Percentiles rank a stretch among this genome's conserved stretches.
These are phyloP conservation scores for Bruguiera gymnorhiza DNA, from an alignment of 345 rosid species.

Conservation along the genomic window DNA sequence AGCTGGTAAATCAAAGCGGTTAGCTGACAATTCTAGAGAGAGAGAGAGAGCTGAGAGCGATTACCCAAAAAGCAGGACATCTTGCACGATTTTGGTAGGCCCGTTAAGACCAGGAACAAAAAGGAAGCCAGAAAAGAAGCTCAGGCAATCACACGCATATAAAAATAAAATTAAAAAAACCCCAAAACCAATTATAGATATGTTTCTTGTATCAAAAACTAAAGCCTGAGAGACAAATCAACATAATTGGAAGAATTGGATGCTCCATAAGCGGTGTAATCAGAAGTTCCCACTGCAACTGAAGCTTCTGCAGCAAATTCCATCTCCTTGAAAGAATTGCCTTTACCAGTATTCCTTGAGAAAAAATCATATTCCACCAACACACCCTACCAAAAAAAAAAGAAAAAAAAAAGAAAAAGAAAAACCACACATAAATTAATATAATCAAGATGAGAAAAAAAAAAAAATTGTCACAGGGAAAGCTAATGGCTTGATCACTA, in stretches of 20 bases:
- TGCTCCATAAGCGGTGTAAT: slow-evolving; percentile 20
- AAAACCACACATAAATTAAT: background rate
- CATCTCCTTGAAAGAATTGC: slow-evolving; percentile 35
- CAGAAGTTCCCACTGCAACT: slow-evolving; percentile 26
- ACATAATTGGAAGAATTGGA: slow-evolving; percentile 41
- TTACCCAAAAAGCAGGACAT: slow-evolving; percentile 30
- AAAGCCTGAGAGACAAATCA: slow-evolving; percentile 93
- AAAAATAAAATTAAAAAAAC: slow-evolving; percentile 11
- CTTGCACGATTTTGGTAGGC: slow-evolving; percentile 30
- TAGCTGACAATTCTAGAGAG: slow-evolving; percentile 33
- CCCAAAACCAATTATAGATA: slow-evolving; percentile 13
- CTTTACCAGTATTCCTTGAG: slow-evolving; percentile 42
- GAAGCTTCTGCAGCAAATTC: slow-evolving; percentile 31
- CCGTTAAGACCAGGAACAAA: slow-evolving; percentile 35
- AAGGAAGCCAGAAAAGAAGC: slow-evolving; percentile 35
- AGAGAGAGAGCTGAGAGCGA: background rate
- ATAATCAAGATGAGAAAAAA: background rate
- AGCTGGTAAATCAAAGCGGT: slow-evolving; percentile 21
- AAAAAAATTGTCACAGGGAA: background rate
- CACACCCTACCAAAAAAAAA: slow-evolving; percentile 19
- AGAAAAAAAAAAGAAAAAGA: background rate
- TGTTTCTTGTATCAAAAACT: slow-evolving; percentile 21
- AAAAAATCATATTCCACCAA: slow-evolving; percentile 71
- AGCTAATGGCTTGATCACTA: background rate
- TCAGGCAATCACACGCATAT: slow-evolving; percentile 14